These are phyloP conservation scores for Pythium biforme DNA, from an alignment of 352 stramenopile genomes.

Conservation along the genomic window DNA sequence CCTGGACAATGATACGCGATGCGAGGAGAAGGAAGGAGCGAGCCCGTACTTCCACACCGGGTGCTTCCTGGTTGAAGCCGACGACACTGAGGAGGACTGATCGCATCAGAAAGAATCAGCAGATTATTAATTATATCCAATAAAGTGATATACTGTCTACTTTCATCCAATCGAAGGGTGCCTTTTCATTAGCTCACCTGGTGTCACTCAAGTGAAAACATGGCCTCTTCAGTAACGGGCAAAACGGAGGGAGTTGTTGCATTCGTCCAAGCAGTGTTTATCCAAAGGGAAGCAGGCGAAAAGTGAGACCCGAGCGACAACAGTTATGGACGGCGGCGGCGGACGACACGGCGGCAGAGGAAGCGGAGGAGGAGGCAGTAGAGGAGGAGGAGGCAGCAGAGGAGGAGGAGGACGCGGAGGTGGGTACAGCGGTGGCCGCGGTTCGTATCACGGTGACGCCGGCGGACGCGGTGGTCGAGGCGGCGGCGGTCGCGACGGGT, in stretches of 20 bases:
- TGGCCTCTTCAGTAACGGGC: neutral
- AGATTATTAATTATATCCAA: too few relatives aligned
- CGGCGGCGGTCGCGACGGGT: constrained; percentile 11
- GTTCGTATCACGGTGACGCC: neutral
- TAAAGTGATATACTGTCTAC: neutral
- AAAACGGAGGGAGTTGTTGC: neutral
- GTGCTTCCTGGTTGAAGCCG: constrained; percentile 24
- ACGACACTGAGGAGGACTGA: constrained; percentile 13
- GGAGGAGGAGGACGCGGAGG: constrained; percentile 7
- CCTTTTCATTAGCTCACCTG: neutral
- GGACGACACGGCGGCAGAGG: constrained; percentile 7
- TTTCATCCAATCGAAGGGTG: constrained; percentile 4
- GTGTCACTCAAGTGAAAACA: neutral
- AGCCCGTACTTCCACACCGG: neutral
- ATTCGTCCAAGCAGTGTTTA: neutral
- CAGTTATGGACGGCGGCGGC: constrained; percentile 10
- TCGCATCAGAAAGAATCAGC: neutral
- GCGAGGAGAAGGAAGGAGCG: constrained; percentile 5
- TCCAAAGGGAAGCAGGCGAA: neutral
- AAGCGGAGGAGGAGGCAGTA: neutral
- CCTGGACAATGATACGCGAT: constrained; percentile 1
- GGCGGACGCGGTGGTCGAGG: constrained; percentile 1
- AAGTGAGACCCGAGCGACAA: neutral
- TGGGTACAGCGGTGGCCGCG: neutral
- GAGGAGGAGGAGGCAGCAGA: constrained; percentile 1